Evolutionary conservation across 1,139 yeast genomes (phyloP).

Genomic region (Blastobotrys arbuscula): DNA sequence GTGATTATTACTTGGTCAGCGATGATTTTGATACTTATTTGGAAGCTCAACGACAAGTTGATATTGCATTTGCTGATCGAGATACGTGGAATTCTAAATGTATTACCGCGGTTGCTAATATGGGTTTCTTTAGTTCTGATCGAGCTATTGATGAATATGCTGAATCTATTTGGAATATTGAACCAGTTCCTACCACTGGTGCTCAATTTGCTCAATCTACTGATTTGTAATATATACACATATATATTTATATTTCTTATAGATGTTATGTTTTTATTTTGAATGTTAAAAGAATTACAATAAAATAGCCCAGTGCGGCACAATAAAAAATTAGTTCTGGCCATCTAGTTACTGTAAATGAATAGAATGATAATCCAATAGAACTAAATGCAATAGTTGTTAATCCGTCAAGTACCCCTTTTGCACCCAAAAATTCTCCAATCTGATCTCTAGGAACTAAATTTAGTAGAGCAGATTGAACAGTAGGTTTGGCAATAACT

Average conservation of each 20-base stretch:
- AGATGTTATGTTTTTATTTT: neutral
- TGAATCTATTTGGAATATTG: constrained; percentile 88
- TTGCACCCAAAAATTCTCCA: constrained; percentile 23
- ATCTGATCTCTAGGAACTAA: constrained; percentile 18
- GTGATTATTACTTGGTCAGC: constrained; percentile 80
- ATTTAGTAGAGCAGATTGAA: constrained; percentile 21
- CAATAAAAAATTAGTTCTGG: constrained; percentile 21
- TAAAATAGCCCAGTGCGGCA: constrained; percentile 20
- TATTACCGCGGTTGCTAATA: constrained; percentile 77
- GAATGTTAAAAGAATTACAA: constrained; percentile 16
- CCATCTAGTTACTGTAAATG: constrained; percentile 20
- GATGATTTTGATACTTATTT: constrained; percentile 87
- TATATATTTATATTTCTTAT: neutral
- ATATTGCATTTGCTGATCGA: constrained; percentile 61
- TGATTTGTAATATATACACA: neutral
- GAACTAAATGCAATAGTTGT: constrained; percentile 18
- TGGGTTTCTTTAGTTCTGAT: constrained; percentile 91
- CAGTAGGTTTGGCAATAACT: constrained; percentile 23
- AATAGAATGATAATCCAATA: constrained; percentile 20
- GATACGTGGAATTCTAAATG: constrained; percentile 72
- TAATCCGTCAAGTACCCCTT: constrained; percentile 22
- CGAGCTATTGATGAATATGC: constrained; percentile 92
- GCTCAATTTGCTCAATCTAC: constrained; percentile 9
- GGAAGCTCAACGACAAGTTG: constrained; percentile 73
- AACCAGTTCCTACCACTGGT: constrained; percentile 42